These are phyloP conservation scores for Hanseniaspora uvarum DNA, from an alignment of 1,139 yeast species.

Conservation along the genomic window DNA sequence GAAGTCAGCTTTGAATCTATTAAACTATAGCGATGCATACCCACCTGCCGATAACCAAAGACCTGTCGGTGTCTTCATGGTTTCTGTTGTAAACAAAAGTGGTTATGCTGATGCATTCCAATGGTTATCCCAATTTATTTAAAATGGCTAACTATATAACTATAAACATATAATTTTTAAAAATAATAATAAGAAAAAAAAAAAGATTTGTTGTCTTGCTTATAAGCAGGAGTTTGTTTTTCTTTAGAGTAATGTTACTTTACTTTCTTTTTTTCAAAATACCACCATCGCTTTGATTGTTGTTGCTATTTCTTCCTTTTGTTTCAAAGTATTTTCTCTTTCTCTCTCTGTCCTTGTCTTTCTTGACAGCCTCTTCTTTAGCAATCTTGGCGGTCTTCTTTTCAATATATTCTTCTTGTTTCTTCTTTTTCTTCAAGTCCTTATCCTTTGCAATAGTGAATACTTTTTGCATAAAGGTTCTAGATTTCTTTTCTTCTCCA, in stretches of 20 bases:
- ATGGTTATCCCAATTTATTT: slow-evolving; percentile 92
- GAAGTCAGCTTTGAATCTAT: slow-evolving; percentile 80
- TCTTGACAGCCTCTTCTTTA: slow-evolving; percentile 50
- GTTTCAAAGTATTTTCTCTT: slow-evolving; percentile 79
- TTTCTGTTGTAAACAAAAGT: slow-evolving; percentile 92
- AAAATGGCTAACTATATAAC: slow-evolving; percentile 22
- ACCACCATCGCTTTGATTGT: slow-evolving; percentile 30
- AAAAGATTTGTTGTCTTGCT: neutral
- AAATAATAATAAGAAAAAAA: neutral
- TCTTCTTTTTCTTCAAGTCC: slow-evolving; percentile 64
- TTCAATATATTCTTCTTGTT: slow-evolving; percentile 65
- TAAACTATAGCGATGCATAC: slow-evolving; percentile 71
- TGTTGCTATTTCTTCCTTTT: slow-evolving; percentile 54
- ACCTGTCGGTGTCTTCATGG: slow-evolving; percentile 95
- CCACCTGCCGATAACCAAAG: slow-evolving; percentile 66
- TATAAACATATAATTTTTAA: neutral
- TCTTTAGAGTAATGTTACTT: neutral
- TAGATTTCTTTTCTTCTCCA: slow-evolving; percentile 88
- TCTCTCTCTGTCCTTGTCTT: slow-evolving; percentile 69
- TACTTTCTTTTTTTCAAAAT: slow-evolving; percentile 26
- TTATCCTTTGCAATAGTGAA: slow-evolving; percentile 77
- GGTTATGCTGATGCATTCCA: slow-evolving; percentile 94
- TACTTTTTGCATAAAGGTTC: slow-evolving; percentile 79
- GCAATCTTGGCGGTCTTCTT: slow-evolving; percentile 66
- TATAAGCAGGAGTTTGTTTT: no score